phyloP scores from a whole-genome alignment of 257 asterid species.

The Linaria vulgaris region DNA sequence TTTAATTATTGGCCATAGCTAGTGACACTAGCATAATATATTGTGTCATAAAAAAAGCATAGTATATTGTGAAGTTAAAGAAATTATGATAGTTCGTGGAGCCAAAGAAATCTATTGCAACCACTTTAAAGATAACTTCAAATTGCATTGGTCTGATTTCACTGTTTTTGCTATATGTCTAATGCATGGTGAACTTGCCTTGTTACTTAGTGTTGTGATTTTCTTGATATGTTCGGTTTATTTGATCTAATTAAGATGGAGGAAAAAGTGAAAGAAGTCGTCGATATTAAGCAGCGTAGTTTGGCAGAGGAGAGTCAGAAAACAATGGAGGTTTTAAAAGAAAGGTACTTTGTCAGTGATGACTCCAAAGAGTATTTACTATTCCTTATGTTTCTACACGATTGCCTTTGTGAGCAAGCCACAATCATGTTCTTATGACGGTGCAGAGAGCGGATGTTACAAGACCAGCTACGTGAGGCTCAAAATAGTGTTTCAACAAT shows the following conservation, averaged over 20 bases:
- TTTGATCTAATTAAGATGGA: conserved; percentile 69
- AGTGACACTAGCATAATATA: conserved; percentile 1
- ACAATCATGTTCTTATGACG: conserved; percentile 28
- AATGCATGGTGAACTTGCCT: conserved; percentile 8
- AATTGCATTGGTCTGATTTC: conserved; percentile 15
- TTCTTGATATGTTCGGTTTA: conserved; percentile 20
- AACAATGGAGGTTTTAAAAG: conserved; percentile 87
- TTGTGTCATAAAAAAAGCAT: too few species aligned
- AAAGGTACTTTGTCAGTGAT: conserved; percentile 54
- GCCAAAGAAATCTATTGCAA: neutral
- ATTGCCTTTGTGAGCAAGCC: conserved; percentile 22
- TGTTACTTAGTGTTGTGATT: conserved; percentile 20
- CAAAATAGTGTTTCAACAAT: conserved; percentile 94
- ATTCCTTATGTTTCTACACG: conserved; percentile 7
- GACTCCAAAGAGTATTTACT: conserved; percentile 21
- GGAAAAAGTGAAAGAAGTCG: conserved; percentile 94
- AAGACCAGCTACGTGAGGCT: conserved; percentile 96
- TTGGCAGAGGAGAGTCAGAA: conserved; percentile 99
- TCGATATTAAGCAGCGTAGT: conserved; percentile 97
- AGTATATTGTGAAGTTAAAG: conserved; percentile 11
- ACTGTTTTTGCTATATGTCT: conserved; percentile 15
- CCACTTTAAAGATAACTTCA: neutral
- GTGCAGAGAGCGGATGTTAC: conserved; percentile 82
- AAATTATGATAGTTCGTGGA: conserved; percentile 1
- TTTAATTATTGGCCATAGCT: neutral